phyloP scores from a whole-genome alignment of 257 asterid genomes.

The Nicotiana knightiana region DNA sequence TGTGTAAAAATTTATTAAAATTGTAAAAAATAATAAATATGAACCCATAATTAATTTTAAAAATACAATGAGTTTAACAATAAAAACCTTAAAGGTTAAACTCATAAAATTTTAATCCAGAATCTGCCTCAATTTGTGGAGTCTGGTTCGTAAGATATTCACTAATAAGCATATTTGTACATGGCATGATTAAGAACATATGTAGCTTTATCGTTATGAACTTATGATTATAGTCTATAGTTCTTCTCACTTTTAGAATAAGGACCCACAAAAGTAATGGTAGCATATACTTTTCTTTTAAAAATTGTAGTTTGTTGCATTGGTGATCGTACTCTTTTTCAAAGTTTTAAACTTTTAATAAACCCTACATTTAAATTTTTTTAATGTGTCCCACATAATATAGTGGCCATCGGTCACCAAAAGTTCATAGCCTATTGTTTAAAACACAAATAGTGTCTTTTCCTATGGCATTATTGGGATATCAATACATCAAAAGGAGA shows the following conservation, averaged over 20 bases:
- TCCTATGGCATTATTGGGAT: slow-evolving; percentile 35
- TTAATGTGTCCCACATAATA: neutral
- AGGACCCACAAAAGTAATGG: slow-evolving; percentile 13
- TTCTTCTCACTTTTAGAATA: neutral
- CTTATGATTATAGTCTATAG: neutral
- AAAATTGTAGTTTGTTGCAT: neutral
- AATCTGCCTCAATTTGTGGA: too few species aligned
- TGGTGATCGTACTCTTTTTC: neutral
- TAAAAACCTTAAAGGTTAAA: too few species aligned
- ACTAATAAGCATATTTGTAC: neutral
- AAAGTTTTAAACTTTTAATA: slow-evolving; percentile 3
- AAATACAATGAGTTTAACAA: too few species aligned
- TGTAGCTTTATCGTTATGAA: neutral
- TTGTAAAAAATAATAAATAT: too few species aligned
- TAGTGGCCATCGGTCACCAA: slow-evolving; percentile 13
- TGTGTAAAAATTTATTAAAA: too few species aligned
- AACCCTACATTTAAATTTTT: neutral
- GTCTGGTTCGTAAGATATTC: neutral
- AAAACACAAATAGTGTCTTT: slow-evolving; percentile 16
- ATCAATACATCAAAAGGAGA: slow-evolving; percentile 12
- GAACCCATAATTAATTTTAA: too few species aligned
- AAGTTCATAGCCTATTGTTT: slow-evolving; percentile 22
- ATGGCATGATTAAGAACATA: neutral
- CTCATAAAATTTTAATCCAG: too few species aligned
- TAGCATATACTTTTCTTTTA: neutral